Evolutionary conservation across 2,329 filamentous ascomycete species (phyloP).

Genomic region (Fusarium sp.): DNA sequence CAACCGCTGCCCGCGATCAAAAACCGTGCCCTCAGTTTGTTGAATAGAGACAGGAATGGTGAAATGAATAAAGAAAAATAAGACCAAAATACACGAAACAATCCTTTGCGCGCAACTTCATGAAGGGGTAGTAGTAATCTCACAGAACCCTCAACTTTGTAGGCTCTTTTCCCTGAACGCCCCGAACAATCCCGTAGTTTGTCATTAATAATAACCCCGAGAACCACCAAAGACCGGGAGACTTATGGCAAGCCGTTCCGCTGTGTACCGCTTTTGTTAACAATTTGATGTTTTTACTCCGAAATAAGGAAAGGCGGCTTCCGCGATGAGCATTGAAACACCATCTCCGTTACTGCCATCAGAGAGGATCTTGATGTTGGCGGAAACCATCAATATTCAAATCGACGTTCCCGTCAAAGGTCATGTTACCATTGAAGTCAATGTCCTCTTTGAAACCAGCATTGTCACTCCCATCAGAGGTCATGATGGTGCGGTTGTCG

Average conservation of each 20-base stretch:
- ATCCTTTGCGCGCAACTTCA: slow-evolving; percentile 44
- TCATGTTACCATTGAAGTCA: slow-evolving; percentile 1
- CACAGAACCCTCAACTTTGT: slow-evolving; percentile 44
- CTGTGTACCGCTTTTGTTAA: slow-evolving; percentile 24
- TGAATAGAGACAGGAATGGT: slow-evolving; percentile 32
- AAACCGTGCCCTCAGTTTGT: slow-evolving; percentile 24
- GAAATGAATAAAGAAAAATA: slow-evolving; percentile 24
- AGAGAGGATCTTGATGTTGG: neutral
- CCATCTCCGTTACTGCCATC: neutral
- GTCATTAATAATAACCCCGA: slow-evolving; percentile 43
- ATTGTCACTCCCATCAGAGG: slow-evolving; percentile 7
- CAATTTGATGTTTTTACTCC: slow-evolving; percentile 1
- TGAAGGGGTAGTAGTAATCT: slow-evolving; percentile 41
- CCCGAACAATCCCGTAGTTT: slow-evolving; percentile 44
- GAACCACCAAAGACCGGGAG: slow-evolving; percentile 30
- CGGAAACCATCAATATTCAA: neutral
- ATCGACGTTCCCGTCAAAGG: slow-evolving; percentile 1
- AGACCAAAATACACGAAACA: slow-evolving; percentile 22
- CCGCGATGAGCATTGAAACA: neutral
- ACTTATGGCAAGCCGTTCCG: slow-evolving; percentile 32
- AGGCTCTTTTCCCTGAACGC: slow-evolving; percentile 46
- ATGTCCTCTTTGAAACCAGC: neutral
- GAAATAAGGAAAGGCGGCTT: neutral
- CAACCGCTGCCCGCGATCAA: slow-evolving; percentile 4
- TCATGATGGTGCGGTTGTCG: slow-evolving; percentile 23